Conservation (phyloP, 208 protist genomes). For the Acanthamoeba castellanii region DNA sequence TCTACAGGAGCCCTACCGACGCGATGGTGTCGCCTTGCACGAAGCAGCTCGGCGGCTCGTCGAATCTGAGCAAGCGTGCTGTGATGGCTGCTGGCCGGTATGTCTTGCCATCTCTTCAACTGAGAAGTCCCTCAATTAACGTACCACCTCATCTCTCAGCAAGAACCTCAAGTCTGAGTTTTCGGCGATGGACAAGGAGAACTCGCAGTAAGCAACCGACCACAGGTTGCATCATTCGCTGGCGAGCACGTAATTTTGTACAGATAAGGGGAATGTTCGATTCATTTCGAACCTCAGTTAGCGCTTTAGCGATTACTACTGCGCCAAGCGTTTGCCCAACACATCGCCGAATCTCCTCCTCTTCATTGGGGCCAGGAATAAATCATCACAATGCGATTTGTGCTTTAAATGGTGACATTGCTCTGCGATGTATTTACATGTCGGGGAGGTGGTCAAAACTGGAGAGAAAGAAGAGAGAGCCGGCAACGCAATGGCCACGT, state of each 20-base stretch:
- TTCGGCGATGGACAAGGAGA: neutral
- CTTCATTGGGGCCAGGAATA: too few relatives aligned
- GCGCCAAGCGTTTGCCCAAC: too few relatives aligned
- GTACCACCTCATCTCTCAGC: neutral
- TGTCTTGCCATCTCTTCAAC: neutral
- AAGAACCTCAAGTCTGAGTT: conserved; percentile 34
- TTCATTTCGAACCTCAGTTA: neutral
- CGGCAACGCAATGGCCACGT: too few relatives aligned
- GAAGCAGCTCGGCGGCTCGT: neutral
- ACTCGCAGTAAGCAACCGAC: neutral
- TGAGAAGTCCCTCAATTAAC: neutral
- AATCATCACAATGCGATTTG: too few relatives aligned
- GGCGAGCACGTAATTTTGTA: neutral
- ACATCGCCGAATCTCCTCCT: too few relatives aligned
- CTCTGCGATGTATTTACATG: too few relatives aligned
- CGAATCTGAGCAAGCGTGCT: conserved; percentile 1
- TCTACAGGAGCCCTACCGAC: conserved; percentile 20
- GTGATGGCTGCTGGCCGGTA: neutral
- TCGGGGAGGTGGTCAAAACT: too few relatives aligned
- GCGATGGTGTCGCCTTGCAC: conserved; percentile 17
- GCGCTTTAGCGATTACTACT: too few relatives aligned
- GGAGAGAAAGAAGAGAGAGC: too few relatives aligned
- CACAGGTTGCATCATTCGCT: neutral
- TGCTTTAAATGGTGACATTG: too few relatives aligned
- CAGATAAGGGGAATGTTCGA: neutral